A percentile compares a stretch with the other conserved stretches of the same genome.
phyloP scores from a whole-genome alignment of 192 early-diverging fungal species.

The Backusella luteola region DNA sequence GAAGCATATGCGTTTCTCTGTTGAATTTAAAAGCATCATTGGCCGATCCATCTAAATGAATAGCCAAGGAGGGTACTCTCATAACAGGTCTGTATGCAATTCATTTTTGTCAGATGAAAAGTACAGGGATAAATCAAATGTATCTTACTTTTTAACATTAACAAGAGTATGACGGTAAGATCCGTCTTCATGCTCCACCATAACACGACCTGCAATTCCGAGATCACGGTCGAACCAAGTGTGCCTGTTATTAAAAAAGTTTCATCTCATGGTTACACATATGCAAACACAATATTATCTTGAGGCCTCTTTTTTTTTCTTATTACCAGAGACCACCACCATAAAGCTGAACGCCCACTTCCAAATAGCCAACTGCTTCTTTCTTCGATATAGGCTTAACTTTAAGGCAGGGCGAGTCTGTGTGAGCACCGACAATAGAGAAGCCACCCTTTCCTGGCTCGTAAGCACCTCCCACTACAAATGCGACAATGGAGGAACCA shows the following conservation, averaged over 20 bases:
- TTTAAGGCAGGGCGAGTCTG: constrained; percentile 96
- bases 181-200: constrained; percentile 71
- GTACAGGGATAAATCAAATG: background rate
- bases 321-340: constrained; percentile 87
- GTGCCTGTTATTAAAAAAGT: constrained; percentile 39
- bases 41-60: constrained; percentile 87
- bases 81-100: constrained; percentile 70
- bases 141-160: constrained; percentile 60
- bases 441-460: constrained; percentile 75
- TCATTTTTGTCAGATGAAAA: background rate
- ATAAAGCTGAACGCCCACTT: constrained; percentile 91
- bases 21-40: constrained; percentile 88
- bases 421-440: constrained; percentile 92
- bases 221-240: constrained; percentile 99
- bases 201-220: constrained; percentile 91
- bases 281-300: too few species aligned
- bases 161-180: constrained; percentile 74
- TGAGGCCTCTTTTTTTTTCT: background rate
- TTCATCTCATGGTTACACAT: background rate
- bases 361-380: constrained; percentile 79
- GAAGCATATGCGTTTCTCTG: constrained; percentile 89
- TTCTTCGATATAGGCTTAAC: constrained; percentile 96
- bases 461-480: constrained; percentile 90
- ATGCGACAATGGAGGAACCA: constrained; percentile 82
- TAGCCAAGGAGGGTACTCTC: constrained; percentile 93